phyloP scores from a whole-genome alignment of 768 basidiomycete genomes.

The Podaxis sp. region DNA sequence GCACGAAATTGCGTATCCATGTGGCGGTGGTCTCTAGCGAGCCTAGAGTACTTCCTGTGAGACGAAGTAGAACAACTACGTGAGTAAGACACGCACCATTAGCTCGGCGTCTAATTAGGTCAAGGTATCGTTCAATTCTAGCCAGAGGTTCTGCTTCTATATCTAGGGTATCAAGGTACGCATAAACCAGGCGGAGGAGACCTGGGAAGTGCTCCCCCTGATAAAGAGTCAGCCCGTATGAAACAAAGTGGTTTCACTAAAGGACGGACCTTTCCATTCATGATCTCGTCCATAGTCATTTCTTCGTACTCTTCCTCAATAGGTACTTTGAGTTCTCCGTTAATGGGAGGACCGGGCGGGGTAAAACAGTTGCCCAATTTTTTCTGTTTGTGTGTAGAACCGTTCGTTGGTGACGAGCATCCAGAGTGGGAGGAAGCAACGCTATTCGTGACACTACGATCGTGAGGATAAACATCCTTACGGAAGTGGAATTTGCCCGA shows the following conservation, averaged over 20 bases:
- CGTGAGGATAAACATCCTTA: constrained; percentile 73
- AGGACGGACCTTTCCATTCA: constrained; percentile 80
- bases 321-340: constrained; percentile 30
- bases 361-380: constrained; percentile 75
- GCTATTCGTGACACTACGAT: constrained; percentile 41
- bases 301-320: constrained; percentile 88
- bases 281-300: constrained; percentile 89
- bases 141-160: constrained; percentile 57
- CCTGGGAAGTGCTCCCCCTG: constrained; percentile 75
- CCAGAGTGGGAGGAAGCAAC: constrained; percentile 46
- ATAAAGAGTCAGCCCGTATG: neutral
- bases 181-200: constrained; percentile 74
- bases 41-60: constrained; percentile 41
- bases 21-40: constrained; percentile 82
- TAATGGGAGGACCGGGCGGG: constrained; percentile 45
- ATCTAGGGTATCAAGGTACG: constrained; percentile 86
- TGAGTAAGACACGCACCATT: constrained; percentile 54
- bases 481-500: constrained; percentile 88
- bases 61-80: neutral
- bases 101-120: constrained; percentile 75
- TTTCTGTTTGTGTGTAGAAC: constrained; percentile 53
- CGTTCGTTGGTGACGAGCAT: constrained; percentile 36
- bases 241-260: neutral
- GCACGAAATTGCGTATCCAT: constrained; percentile 93
- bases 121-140: constrained; percentile 75